phyloP scores from a whole-genome alignment of 2,329 filamentous ascomycete species.

The Ophiostoma quercus region DNA sequence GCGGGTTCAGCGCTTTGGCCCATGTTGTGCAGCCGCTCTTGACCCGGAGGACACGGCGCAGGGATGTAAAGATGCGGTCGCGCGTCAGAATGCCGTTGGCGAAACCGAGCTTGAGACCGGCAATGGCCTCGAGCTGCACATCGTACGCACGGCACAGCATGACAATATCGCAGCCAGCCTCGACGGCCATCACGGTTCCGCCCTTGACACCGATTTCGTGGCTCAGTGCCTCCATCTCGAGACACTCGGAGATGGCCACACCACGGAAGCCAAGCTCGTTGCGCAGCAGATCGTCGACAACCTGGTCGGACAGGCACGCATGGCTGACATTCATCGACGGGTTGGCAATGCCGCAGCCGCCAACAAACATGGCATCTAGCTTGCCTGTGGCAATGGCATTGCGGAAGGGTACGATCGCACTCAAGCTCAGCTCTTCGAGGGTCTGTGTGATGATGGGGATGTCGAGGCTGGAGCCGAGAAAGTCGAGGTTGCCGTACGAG shows the following conservation, averaged over 20 bases:
- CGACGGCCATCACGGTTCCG: slow-evolving; percentile 94
- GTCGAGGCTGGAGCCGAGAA: slow-evolving; percentile 82
- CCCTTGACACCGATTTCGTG: slow-evolving; percentile 96
- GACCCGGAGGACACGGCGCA: slow-evolving; percentile 70
- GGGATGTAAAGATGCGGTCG: slow-evolving; percentile 71
- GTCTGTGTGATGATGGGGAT: slow-evolving; percentile 96
- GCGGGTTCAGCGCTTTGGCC: slow-evolving; percentile 84
- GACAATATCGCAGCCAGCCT: slow-evolving; percentile 89
- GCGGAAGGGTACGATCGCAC: slow-evolving; percentile 82
- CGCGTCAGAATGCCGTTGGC: slow-evolving; percentile 86
- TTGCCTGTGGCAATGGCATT: slow-evolving; percentile 78
- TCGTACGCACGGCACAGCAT: slow-evolving; percentile 83
- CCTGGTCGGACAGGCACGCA: slow-evolving; percentile 85
- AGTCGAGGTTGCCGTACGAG: slow-evolving; percentile 91
- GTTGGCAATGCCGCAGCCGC: slow-evolving; percentile 87
- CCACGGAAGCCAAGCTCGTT: slow-evolving; percentile 84
- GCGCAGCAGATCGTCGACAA: slow-evolving; percentile 84
- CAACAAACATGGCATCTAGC: slow-evolving; percentile 91
- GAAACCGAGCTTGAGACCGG: slow-evolving; percentile 79
- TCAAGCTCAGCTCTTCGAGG: slow-evolving; percentile 85
- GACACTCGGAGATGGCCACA: slow-evolving; percentile 88
- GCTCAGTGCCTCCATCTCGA: slow-evolving; percentile 94
- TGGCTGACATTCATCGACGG: slow-evolving; percentile 92
- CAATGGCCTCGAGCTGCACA: slow-evolving; percentile 86
- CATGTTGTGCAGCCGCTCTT: slow-evolving; percentile 85